phyloP scores from a whole-genome alignment of 805 yeast species.

The Candida arabinofermentans region DNA sequence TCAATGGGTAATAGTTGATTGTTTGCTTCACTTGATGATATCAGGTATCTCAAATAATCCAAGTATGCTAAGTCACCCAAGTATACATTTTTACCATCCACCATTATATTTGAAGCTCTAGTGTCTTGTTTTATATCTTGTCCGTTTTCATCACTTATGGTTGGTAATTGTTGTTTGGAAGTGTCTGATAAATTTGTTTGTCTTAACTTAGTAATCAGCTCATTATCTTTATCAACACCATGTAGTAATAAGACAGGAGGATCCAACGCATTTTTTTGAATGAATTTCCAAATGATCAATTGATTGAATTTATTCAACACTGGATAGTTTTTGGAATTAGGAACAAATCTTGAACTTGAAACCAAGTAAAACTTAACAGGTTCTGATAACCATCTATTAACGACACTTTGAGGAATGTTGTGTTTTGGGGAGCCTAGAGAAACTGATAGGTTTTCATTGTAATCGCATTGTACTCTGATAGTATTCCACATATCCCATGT shows the following conservation, averaged over 20 bases:
- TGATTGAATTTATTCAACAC: constrained; percentile 61
- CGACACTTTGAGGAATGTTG: constrained; percentile 44
- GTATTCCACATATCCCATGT: constrained; percentile 79
- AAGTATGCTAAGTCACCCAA: constrained; percentile 27
- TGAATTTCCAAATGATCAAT: constrained; percentile 39
- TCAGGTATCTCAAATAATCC: constrained; percentile 27
- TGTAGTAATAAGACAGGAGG: constrained; percentile 47
- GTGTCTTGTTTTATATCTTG: background rate
- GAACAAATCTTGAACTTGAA: constrained; percentile 52
- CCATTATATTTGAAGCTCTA: constrained; percentile 14
- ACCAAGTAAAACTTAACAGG: constrained; percentile 57
- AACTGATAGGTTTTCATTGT: constrained; percentile 56
- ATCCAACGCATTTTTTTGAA: constrained; percentile 37
- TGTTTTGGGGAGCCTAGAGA: constrained; percentile 71
- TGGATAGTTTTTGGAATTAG: constrained; percentile 59
- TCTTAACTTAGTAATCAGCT: constrained; percentile 11
- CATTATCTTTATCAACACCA: constrained; percentile 44
- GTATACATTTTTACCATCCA: constrained; percentile 17
- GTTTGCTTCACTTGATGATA: constrained; percentile 15
- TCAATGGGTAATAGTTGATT: constrained; percentile 28
- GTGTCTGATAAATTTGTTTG: constrained; percentile 4
- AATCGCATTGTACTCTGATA: constrained; percentile 51
- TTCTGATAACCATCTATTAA: constrained; percentile 64
- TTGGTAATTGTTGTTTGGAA: no score
- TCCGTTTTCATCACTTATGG: constrained; percentile 12